phyloP scores from a whole-genome alignment of 2,329 filamentous ascomycete genomes.

The Emmonsiellopsis sp. region DNA sequence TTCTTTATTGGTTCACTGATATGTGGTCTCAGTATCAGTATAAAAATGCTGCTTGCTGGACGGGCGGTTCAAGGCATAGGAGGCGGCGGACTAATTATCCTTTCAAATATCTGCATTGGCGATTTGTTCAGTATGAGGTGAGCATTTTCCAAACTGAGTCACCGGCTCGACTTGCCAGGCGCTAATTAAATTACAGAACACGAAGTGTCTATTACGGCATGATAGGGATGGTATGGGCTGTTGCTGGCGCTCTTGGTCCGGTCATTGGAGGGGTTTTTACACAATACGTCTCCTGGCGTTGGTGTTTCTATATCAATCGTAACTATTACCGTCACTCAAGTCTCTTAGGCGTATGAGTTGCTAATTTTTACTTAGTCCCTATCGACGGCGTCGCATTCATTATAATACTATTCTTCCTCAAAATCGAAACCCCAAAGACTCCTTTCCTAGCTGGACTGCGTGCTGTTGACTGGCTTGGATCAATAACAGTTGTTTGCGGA shows the following conservation, averaged over 20 bases:
- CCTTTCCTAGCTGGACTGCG: constrained; percentile 48
- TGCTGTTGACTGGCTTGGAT: constrained; percentile 54
- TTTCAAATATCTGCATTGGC: constrained; percentile 55
- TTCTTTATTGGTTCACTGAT: constrained; percentile 56
- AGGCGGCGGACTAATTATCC: constrained; percentile 53
- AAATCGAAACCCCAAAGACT: constrained; percentile 51
- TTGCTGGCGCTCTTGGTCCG: constrained; percentile 51
- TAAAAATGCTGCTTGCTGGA: constrained; percentile 54
- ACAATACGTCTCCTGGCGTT: constrained; percentile 49
- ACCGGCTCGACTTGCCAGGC: too few species aligned
- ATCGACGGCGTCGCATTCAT: constrained; percentile 50
- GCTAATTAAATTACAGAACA: constrained; percentile 21
- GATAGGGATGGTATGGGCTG: constrained; percentile 52
- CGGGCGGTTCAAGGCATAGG: constrained; percentile 55
- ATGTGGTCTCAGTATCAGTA: constrained; percentile 48
- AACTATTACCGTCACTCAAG: constrained; percentile 20
- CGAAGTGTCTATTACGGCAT: constrained; percentile 54
- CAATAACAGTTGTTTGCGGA: constrained; percentile 57
- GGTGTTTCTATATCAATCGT: constrained; percentile 53
- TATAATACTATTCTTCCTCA: constrained; percentile 50
- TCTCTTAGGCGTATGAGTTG: background rate
- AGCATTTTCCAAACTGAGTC: background rate
- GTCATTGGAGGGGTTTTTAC: constrained; percentile 54
- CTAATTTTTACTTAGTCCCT: constrained; percentile 32
- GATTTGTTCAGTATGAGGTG: constrained; percentile 54